Percentiles rank a stretch among this genome's conserved stretches.
Evolutionary conservation across 2,329 filamentous ascomycete species (phyloP).

Genomic region (Thielaviopsis ethacetica): DNA sequence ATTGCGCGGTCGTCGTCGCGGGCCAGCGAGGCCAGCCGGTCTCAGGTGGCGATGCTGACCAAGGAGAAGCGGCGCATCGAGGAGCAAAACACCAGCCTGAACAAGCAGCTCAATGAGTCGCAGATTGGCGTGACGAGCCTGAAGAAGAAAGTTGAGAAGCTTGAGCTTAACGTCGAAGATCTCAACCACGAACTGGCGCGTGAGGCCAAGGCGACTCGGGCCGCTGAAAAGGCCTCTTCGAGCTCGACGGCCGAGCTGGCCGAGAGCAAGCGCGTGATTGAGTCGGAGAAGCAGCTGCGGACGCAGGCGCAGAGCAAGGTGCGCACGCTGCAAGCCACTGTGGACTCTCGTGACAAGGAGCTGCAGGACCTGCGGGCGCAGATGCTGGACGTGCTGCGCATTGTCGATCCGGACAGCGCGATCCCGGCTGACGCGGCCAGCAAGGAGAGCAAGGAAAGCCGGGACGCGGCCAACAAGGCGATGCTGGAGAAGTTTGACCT

Average conservation of each 20-base stretch:
- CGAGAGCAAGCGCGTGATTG: slow-evolving; percentile 75
- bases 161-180: slow-evolving; percentile 76
- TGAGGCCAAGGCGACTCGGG: slow-evolving; percentile 77
- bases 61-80: slow-evolving; percentile 71
- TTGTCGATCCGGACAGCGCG: slow-evolving; percentile 62
- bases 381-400: slow-evolving; percentile 66
- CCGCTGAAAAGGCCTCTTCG: slow-evolving; percentile 76
- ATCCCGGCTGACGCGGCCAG: slow-evolving; percentile 39
- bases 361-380: slow-evolving; percentile 65
- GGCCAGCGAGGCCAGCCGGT: slow-evolving; percentile 67
- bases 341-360: slow-evolving; percentile 69
- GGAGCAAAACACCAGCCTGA: slow-evolving; percentile 64
- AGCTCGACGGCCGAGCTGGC: slow-evolving; percentile 68
- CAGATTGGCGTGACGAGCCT: slow-evolving; percentile 69
- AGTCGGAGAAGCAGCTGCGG: slow-evolving; percentile 76
- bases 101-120: slow-evolving; percentile 71
- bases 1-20: slow-evolving; percentile 81
- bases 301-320: slow-evolving; percentile 74
- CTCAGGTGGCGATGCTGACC: slow-evolving; percentile 59
- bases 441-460: slow-evolving; percentile 29
- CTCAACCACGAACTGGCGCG: slow-evolving; percentile 80
- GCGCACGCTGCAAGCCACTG: slow-evolving; percentile 58
- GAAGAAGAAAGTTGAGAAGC: slow-evolving; percentile 89
- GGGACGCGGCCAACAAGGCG: slow-evolving; percentile 40
- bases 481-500: slow-evolving; percentile 67